Evolutionary conservation across 768 basidiomycete species (phyloP).

Genomic region (Psilocybe subaeruginosa): DNA sequence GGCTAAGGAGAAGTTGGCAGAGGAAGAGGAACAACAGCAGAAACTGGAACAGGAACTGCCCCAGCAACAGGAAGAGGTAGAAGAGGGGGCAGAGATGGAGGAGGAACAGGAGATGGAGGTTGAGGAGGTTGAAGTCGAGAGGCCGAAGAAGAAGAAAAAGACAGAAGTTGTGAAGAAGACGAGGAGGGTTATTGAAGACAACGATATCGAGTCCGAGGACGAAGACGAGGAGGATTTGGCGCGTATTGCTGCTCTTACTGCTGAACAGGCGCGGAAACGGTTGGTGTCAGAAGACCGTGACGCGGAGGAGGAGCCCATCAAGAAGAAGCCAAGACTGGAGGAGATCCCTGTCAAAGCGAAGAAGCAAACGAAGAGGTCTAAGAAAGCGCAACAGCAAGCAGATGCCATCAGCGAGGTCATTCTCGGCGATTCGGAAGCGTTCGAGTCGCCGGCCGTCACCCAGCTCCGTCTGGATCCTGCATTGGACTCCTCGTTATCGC

Average conservation of each 20-base stretch:
- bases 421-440: conserved; percentile 49
- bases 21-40: conserved; percentile 24
- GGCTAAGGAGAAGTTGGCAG: conserved; percentile 35
- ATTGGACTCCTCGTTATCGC: conserved; percentile 49
- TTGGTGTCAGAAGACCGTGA: conserved; percentile 42
- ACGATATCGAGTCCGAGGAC: conserved; percentile 64
- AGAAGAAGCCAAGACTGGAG: conserved; percentile 22
- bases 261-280: conserved; percentile 44
- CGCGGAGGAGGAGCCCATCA: conserved; percentile 29
- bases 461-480: conserved; percentile 47
- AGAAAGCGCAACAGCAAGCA: conserved; percentile 40
- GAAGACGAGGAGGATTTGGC: conserved; percentile 43
- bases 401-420: conserved; percentile 51
- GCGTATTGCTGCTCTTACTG: conserved; percentile 29
- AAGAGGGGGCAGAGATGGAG: conserved; percentile 38
- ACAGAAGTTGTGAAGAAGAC: conserved; percentile 44
- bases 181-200: conserved; percentile 40
- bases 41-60: neutral
- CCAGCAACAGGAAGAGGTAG: conserved; percentile 31
- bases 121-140: conserved; percentile 35
- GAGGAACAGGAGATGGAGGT: conserved; percentile 40
- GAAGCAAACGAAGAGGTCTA: conserved; percentile 44
- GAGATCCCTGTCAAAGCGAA: conserved; percentile 30
- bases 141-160: conserved; percentile 63
- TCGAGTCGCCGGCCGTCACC: conserved; percentile 51